Evolutionary conservation across 345 rosid genomes (phyloP), one percentile per base, ranked within the genome.

Genomic region (Aquilaria yunnanensis): DNA sequence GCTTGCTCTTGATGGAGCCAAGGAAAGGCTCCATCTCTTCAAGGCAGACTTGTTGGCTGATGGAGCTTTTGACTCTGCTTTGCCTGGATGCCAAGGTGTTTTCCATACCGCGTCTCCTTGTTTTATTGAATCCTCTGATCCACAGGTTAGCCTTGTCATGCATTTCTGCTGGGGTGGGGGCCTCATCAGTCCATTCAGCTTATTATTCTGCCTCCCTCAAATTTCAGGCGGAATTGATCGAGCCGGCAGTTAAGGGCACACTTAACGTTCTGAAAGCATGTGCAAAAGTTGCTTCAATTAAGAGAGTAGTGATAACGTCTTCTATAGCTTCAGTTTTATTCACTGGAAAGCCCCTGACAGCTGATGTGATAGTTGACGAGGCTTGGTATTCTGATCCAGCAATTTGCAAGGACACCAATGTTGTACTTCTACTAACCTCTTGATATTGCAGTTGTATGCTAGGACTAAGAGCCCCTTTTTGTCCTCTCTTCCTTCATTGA

Each of bases 51-150:
- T 76, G 33, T 29, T 63, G 65, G 74, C 70, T 37, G 76, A 73
- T 62, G 80, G 76, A 48, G 60, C 76, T 12, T 76, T 76, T 49
- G 78, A 70, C 61, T 30, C 71, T 2, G 70, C 51, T 2, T 55
- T 75, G 58, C 70, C 65, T 37, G 83, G 74, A 32, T 76, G 80
- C 54, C 34, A 54, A 11, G 75, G 78, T 5, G 78, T 76, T 61
- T 70, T 68, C 71, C 83, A 73, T 31, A 71, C 68, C 2, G 83
- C 76, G 3, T 79, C 68, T 23, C 83, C 80, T 54, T 62, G 12
- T 51, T 12, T 34, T 52, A 1, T 0, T 46, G 43, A 37, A 34
- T 5, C 34, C 33, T 51, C 37, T 56, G 58, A 62, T 23, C 66
- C 66, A 32, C 57, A 52, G 66, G 66, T 62, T 37, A 9, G 43